phyloP scores from a whole-genome alignment of 768 basidiomycete species.

The Leccinum obscurum region DNA sequence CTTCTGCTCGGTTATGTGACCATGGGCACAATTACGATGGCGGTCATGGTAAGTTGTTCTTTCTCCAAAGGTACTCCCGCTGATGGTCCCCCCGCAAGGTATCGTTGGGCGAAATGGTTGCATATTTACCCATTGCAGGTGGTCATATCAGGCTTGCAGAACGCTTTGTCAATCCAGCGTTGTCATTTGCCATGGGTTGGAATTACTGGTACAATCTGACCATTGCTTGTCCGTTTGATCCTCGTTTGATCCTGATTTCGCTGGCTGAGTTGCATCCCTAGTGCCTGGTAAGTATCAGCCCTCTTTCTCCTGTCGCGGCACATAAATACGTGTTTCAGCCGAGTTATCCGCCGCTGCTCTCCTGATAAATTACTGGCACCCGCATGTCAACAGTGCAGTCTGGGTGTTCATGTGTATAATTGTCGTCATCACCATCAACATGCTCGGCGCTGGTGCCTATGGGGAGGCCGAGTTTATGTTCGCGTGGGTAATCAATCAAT shows the following conservation, averaged over 20 bases:
- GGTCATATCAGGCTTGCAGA: constrained; percentile 80
- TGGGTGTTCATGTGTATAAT: background rate
- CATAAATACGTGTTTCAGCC: background rate
- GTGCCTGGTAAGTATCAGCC: background rate
- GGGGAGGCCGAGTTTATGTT: background rate
- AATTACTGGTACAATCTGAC: constrained; percentile 48
- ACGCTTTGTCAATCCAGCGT: constrained; percentile 76
- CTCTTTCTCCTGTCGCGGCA: background rate
- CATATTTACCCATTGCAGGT: constrained; percentile 76
- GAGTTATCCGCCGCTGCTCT: background rate
- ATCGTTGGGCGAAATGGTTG: constrained; percentile 59
- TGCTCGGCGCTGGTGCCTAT: background rate
- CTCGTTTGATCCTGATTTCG: background rate
- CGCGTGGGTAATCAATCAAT: background rate
- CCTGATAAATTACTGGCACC: background rate
- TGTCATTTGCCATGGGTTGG: constrained; percentile 58
- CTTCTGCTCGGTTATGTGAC: constrained; percentile 41
- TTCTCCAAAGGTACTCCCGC: background rate
- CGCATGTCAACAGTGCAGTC: background rate
- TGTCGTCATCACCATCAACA: background rate
- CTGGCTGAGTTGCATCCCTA: background rate
- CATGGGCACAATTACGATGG: constrained; percentile 34
- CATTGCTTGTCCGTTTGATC: constrained; percentile 14
- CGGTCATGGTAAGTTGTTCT: constrained; percentile 28
- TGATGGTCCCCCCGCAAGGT: constrained; percentile 19